phyloP scores from a whole-genome alignment of 2,329 filamentous ascomycete species.

The Trichoderma sp. region DNA sequence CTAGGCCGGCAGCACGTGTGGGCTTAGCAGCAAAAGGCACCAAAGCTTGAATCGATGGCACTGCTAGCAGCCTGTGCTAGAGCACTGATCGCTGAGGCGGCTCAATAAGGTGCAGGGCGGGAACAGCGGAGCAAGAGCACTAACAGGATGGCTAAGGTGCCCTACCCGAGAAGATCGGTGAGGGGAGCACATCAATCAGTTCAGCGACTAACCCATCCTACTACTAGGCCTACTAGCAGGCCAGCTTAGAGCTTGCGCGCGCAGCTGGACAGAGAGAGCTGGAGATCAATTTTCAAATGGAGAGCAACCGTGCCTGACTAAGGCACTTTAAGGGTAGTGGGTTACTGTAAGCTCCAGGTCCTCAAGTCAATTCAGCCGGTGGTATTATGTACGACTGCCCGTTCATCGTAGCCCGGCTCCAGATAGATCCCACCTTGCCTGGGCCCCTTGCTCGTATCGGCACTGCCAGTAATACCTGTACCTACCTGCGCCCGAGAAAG shows the following conservation, averaged over 20 bases:
- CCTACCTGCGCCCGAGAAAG: not conserved
- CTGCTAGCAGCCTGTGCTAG: not conserved
- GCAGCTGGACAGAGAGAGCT: not conserved
- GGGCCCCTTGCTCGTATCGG: not conserved
- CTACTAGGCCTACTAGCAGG: not conserved
- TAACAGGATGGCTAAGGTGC: slow-evolving; percentile 5
- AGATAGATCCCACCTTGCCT: not conserved
- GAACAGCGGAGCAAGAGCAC: slow-evolving; percentile 6
- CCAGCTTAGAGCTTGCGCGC: no score
- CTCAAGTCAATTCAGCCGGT: not conserved
- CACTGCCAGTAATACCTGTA: not conserved
- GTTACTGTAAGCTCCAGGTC: not conserved
- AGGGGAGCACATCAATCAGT: not conserved
- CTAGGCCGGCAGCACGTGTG: not conserved
- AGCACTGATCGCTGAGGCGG: not conserved
- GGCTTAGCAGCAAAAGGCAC: not conserved
- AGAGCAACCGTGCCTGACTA: not conserved
- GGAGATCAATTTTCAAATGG: not conserved
- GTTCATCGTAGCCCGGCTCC: not conserved
- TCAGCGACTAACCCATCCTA: not conserved
- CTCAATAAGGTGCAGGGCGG: not conserved
- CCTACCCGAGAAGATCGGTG: slow-evolving; percentile 15
- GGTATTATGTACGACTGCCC: not conserved
- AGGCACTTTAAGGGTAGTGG: not conserved
- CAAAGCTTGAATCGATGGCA: not conserved